A percentile compares a stretch with the other conserved stretches of the same genome.
phyloP scores from a whole-genome alignment of 805 yeast genomes.

The Torulaspora microellipsoides region DNA sequence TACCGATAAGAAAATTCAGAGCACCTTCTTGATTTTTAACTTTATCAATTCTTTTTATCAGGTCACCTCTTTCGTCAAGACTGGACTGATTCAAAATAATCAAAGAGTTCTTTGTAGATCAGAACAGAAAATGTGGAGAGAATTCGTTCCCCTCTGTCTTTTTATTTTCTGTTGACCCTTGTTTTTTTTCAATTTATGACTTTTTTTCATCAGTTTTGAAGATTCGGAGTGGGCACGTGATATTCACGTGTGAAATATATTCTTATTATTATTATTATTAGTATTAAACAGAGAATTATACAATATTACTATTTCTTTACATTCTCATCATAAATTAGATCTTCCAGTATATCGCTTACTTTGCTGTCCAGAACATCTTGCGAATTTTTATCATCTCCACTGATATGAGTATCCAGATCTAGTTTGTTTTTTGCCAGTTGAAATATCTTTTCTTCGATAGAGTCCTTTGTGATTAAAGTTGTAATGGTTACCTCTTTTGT shows the following conservation, averaged over 20 bases:
- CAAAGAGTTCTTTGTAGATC: no score
- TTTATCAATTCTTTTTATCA: no score
- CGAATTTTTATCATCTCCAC: constrained; percentile 39
- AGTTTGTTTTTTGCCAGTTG: constrained; percentile 85
- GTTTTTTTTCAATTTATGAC: background rate
- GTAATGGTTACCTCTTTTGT: constrained; percentile 74
- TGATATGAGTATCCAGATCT: constrained; percentile 62
- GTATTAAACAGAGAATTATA: background rate
- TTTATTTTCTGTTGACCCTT: no score
- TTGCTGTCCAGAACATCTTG: constrained; percentile 45
- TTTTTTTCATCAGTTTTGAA: background rate
- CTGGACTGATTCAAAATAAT: no score
- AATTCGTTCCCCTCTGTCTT: no score
- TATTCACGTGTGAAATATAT: no score
- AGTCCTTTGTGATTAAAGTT: constrained; percentile 63
- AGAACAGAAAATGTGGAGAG: no score
- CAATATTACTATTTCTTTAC: background rate
- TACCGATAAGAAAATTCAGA: no score
- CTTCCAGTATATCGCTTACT: constrained; percentile 45
- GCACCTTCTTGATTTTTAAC: no score
- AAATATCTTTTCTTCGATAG: constrained; percentile 87
- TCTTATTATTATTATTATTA: no score
- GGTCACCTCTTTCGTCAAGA: no score
- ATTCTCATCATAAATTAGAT: constrained; percentile 29
- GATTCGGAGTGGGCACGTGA: background rate